A percentile compares a stretch with the other conserved stretches of the same genome.
Evolutionary conservation across 2,329 filamentous ascomycete genomes (phyloP).

Genomic region (Curvularia spicifera): DNA sequence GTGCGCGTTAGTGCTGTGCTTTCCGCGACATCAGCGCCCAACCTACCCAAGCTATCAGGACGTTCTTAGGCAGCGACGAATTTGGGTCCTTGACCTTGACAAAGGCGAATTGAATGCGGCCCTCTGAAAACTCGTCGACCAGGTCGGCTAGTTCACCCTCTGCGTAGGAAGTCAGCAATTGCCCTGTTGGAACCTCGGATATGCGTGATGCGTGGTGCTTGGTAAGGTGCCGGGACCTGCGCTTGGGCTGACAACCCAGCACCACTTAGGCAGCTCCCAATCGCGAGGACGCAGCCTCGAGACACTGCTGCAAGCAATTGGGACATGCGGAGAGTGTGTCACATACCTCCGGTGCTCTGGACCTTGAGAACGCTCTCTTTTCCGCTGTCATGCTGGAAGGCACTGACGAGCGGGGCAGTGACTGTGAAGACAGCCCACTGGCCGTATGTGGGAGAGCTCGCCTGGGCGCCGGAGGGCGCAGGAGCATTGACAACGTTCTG

Average conservation of each 20-base stretch:
- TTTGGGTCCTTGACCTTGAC: conserved; percentile 97
- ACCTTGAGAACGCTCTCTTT: conserved; percentile 98
- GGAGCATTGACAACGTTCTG: conserved; percentile 69
- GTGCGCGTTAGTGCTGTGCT: conserved; percentile 18
- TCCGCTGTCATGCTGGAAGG: conserved; percentile 82
- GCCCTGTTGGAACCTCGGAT: conserved; percentile 1
- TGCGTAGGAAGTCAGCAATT: conserved; percentile 50
- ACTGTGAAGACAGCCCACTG: conserved; percentile 97
- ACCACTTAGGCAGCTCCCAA: conserved; percentile 6
- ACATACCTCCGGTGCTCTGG: conserved; percentile 81
- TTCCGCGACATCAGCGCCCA: neutral
- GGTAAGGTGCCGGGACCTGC: conserved; percentile 15
- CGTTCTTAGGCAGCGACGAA: conserved; percentile 84
- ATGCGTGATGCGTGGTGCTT: neutral
- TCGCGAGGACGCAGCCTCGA: neutral
- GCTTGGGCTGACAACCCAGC: conserved; percentile 22
- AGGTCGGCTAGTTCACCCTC: conserved; percentile 91
- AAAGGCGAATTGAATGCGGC: conserved; percentile 94
- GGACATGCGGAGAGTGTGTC: neutral
- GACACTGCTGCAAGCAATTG: conserved; percentile 10
- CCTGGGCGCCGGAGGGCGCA: conserved; percentile 61
- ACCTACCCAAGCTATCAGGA: conserved; percentile 84
- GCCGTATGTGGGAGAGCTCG: conserved; percentile 78
- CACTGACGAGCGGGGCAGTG: conserved; percentile 87
- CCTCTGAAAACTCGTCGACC: conserved; percentile 95